Evolutionary conservation across 169 alveolate species (phyloP).

Genomic region (Sarcocystis neurona): DNA sequence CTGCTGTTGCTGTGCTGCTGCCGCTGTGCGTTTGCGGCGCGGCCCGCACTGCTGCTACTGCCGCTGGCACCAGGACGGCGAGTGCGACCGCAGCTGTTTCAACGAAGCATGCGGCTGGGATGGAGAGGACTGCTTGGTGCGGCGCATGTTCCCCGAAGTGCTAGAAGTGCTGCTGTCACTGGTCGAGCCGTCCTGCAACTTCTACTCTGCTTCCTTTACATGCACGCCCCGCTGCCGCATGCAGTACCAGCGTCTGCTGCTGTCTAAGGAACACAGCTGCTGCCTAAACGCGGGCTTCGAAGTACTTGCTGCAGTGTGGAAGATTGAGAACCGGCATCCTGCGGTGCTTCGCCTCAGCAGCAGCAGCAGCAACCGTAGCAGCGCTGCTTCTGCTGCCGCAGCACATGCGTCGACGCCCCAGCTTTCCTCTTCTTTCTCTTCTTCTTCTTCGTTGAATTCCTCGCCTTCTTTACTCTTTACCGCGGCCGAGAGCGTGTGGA

Average conservation of each 20-base stretch:
- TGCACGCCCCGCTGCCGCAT: conserved; percentile 52
- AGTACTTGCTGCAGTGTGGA: background rate
- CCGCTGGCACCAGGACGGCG: conserved; percentile 71
- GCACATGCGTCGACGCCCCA: too few relatives aligned
- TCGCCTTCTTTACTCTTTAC: too few relatives aligned
- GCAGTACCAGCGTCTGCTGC: conserved; percentile 55
- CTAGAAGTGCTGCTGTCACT: conserved; percentile 53
- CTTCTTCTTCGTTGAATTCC: too few relatives aligned
- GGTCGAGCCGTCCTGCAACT: conserved; percentile 50
- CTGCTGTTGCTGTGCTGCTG: too few relatives aligned
- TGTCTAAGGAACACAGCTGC: conserved; percentile 54
- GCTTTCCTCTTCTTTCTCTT: too few relatives aligned
- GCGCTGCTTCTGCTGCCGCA: conserved; percentile 47
- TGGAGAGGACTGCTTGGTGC: conserved; percentile 70
- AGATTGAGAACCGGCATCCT: conserved; percentile 19
- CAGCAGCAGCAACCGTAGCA: conserved; percentile 57
- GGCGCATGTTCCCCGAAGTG: conserved; percentile 72
- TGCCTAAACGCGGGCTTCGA: conserved; percentile 63
- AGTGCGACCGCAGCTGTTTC: conserved; percentile 74
- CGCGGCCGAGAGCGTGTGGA: conserved; percentile 46
- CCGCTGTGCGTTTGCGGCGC: too few relatives aligned
- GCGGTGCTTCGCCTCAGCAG: conserved; percentile 8
- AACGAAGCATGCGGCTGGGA: conserved; percentile 76
- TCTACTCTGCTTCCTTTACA: conserved; percentile 39
- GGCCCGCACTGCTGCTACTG: too few relatives aligned